Conservation (phyloP, 805 yeast genomes). For the Metschnikowia bowlesiae region DNA sequence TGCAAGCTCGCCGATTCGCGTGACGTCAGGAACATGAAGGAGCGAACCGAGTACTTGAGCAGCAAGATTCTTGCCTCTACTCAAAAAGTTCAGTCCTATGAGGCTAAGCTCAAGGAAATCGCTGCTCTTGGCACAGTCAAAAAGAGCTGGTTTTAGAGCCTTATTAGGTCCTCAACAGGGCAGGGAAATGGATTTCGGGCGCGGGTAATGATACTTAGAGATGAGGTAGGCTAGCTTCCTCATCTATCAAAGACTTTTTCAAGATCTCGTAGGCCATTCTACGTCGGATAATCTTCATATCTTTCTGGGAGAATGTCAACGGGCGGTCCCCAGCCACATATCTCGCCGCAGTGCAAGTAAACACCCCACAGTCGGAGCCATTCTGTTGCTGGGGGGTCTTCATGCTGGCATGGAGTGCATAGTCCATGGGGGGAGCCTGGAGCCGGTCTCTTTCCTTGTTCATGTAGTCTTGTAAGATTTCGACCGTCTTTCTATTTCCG, state of each 20-base stretch:
- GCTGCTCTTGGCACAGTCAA: constrained; percentile 4
- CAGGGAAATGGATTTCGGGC: neutral
- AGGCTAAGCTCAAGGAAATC: constrained; percentile 24
- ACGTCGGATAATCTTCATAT: constrained; percentile 64
- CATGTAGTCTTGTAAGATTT: constrained; percentile 57
- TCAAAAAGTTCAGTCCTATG: constrained; percentile 31
- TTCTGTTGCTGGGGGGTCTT: constrained; percentile 78
- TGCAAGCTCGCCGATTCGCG: constrained; percentile 49
- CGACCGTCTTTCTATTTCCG: constrained; percentile 41
- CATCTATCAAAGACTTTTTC: constrained; percentile 25
- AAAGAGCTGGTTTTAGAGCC: constrained; percentile 13
- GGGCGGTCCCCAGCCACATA: constrained; percentile 50
- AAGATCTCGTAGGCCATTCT: constrained; percentile 63
- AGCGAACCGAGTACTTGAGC: constrained; percentile 62
- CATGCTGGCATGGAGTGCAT: constrained; percentile 22
- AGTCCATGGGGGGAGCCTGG: constrained; percentile 17
- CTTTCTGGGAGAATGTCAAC: constrained; percentile 57
- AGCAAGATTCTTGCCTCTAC: constrained; percentile 64
- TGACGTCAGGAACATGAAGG: constrained; percentile 50
- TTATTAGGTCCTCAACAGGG: neutral
- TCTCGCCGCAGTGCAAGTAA: constrained; percentile 74
- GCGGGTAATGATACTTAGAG: neutral
- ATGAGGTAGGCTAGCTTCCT: constrained; percentile 8
- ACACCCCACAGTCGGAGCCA: constrained; percentile 95
- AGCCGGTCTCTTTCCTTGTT: constrained; percentile 58